Conservation (phyloP, 2,329 filamentous ascomycete species). For the Didymella exigua region DNA sequence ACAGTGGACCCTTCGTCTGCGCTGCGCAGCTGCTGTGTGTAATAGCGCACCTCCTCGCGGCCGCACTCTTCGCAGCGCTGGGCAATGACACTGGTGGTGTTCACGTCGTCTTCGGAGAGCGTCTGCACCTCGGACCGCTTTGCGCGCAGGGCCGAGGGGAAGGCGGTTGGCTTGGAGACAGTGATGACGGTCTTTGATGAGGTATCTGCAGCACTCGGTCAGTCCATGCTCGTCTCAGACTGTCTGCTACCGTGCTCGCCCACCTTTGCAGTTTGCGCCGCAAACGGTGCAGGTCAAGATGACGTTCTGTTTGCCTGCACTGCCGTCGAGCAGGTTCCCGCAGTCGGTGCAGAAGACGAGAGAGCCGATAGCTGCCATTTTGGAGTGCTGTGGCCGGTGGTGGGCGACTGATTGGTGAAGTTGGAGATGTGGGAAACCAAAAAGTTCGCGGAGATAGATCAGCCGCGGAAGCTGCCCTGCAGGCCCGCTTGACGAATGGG, state of each 20-base stretch:
- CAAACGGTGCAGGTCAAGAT: conserved; percentile 84
- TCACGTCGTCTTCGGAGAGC: conserved; percentile 76
- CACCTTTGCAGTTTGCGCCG: conserved; percentile 82
- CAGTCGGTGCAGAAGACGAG: conserved; percentile 93
- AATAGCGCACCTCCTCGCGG: conserved; percentile 80
- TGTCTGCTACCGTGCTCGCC: conserved; percentile 1
- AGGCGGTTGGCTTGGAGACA: conserved; percentile 84
- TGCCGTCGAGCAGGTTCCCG: conserved; percentile 84
- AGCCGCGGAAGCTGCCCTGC: conserved; percentile 19
- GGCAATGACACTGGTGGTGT: conserved; percentile 71
- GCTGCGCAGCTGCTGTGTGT: conserved; percentile 82
- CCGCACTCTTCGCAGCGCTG: conserved; percentile 82
- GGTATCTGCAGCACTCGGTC: conserved; percentile 29
- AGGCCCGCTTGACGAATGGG: conserved; percentile 23
- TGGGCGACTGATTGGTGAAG: conserved; percentile 2
- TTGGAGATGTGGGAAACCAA: conserved; percentile 21
- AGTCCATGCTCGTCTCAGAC: not conserved
- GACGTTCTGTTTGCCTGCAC: conserved; percentile 75
- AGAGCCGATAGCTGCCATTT: conserved; percentile 87
- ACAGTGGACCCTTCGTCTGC: conserved; percentile 95
- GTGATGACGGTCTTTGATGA: conserved; percentile 76
- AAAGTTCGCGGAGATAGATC: conserved; percentile 28
- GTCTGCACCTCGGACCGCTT: conserved; percentile 87
- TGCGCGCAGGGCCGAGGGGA: conserved; percentile 85
- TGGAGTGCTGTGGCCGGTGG: conserved; percentile 22